Percentiles rank a stretch among this genome's conserved stretches.
phyloP scores from a whole-genome alignment of 495 filamentous ascomycete genomes.

The Hypoxylon trugodes region DNA sequence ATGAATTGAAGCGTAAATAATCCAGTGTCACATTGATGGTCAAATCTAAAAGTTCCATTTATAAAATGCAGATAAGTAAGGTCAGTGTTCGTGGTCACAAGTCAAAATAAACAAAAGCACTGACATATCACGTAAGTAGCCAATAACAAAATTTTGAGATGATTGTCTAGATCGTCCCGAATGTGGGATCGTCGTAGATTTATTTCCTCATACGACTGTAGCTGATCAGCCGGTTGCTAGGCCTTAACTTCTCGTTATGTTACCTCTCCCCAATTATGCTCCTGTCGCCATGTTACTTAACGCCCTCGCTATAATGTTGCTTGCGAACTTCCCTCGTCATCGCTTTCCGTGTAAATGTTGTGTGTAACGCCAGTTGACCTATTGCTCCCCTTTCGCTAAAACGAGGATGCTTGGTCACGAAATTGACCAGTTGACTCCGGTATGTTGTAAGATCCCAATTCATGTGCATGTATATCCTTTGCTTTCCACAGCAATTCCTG shows the following conservation, averaged over 20 bases:
- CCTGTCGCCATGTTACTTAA: background rate
- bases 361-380: slow-evolving; percentile 1
- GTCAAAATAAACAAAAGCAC: too few relatives aligned
- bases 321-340: background rate
- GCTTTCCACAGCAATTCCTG: slow-evolving; percentile 6
- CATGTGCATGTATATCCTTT: background rate
- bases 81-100: too few relatives aligned
- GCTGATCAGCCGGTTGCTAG: slow-evolving; percentile 1
- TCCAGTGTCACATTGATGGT: too few relatives aligned
- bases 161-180: too few relatives aligned
- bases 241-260: background rate
- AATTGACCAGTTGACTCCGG: background rate
- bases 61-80: too few relatives aligned
- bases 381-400: background rate
- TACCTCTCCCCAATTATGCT: background rate
- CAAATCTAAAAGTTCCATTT: too few relatives aligned
- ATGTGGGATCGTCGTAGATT: slow-evolving; percentile 9
- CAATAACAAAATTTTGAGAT: too few relatives aligned
- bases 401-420: background rate
- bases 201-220: slow-evolving; percentile 21
- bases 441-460: background rate
- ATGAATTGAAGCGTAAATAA: too few relatives aligned
- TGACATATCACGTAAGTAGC: too few relatives aligned
- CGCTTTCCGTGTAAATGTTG: background rate
- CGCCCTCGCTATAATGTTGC: background rate